Evolutionary conservation across 495 filamentous ascomycete genomes (phyloP).

Genomic region (Echria macrotheca): DNA sequence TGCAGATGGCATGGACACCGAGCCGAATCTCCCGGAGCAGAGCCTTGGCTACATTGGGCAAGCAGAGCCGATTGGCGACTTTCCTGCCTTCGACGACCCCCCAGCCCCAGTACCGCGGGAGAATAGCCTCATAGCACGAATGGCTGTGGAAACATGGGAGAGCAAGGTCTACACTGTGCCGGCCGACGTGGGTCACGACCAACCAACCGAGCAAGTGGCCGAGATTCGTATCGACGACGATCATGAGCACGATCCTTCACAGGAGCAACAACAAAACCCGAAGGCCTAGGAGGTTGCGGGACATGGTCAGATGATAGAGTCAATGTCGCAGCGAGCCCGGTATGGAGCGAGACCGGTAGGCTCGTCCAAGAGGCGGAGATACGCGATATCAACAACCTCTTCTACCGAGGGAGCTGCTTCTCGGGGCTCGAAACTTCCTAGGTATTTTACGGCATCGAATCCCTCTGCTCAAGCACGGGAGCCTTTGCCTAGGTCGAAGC

Average conservation of each 20-base stretch:
- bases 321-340: too few relatives aligned
- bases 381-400: too few relatives aligned
- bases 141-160: conserved; percentile 28
- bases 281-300: conserved; percentile 4
- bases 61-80: conserved; percentile 15
- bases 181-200: conserved; percentile 21
- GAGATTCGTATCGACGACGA: conserved; percentile 43
- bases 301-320: too few relatives aligned
- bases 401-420: too few relatives aligned
- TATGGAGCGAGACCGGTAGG: too few relatives aligned
- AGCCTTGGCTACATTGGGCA: conserved; percentile 17
- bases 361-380: too few relatives aligned
- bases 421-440: too few relatives aligned
- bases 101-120: conserved; percentile 16
- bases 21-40: conserved; percentile 14
- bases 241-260: conserved; percentile 8
- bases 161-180: conserved; percentile 31
- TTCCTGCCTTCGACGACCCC: conserved; percentile 5
- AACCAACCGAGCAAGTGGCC: conserved; percentile 35
- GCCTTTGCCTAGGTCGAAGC: too few relatives aligned
- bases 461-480: too few relatives aligned
- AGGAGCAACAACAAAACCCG: conserved; percentile 2
- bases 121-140: conserved; percentile 19
- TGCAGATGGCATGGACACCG: conserved; percentile 12
- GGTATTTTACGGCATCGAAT: too few relatives aligned